phyloP scores from a whole-genome alignment of 169 alveolate species.

The Cryptosporidium sp. region DNA sequence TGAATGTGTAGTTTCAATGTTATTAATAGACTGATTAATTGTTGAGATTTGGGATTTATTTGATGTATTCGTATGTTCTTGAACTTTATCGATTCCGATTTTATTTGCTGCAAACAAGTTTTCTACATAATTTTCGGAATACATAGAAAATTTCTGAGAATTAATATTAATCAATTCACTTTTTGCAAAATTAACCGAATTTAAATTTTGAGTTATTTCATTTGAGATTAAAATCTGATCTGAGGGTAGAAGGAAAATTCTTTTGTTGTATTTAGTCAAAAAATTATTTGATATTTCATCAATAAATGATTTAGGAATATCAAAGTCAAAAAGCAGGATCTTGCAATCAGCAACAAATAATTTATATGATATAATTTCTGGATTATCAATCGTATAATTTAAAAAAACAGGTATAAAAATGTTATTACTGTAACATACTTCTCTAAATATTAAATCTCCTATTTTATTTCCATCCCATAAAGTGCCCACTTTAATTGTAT shows the following conservation, averaged over 20 bases:
- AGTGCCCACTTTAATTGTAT: slow-evolving; percentile 23
- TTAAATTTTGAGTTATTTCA: background rate
- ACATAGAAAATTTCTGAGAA: background rate
- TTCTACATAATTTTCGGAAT: background rate
- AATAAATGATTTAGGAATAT: slow-evolving; percentile 21
- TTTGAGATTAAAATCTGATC: background rate
- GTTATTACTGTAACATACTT: slow-evolving; percentile 24
- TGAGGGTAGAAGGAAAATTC: background rate
- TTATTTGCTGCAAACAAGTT: background rate
- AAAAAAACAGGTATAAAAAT: slow-evolving; percentile 24
- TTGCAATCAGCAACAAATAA: slow-evolving; percentile 19
- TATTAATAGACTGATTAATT: background rate
- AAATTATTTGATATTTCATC: background rate
- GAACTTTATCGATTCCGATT: background rate
- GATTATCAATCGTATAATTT: slow-evolving; percentile 27
- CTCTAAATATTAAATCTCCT: slow-evolving; percentile 57
- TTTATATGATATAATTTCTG: slow-evolving; percentile 56
- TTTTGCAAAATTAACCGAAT: background rate
- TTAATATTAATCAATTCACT: background rate
- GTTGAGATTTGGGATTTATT: background rate
- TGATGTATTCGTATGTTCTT: background rate
- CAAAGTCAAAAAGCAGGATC: slow-evolving; percentile 9
- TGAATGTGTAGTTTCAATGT: background rate
- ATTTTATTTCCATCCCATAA: slow-evolving; percentile 65
- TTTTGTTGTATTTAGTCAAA: background rate